Evolutionary conservation across 2,329 filamentous ascomycete species (phyloP), one percentile per base, ranked within the genome.

Genomic region (Pleurostoma richardsiae): DNA sequence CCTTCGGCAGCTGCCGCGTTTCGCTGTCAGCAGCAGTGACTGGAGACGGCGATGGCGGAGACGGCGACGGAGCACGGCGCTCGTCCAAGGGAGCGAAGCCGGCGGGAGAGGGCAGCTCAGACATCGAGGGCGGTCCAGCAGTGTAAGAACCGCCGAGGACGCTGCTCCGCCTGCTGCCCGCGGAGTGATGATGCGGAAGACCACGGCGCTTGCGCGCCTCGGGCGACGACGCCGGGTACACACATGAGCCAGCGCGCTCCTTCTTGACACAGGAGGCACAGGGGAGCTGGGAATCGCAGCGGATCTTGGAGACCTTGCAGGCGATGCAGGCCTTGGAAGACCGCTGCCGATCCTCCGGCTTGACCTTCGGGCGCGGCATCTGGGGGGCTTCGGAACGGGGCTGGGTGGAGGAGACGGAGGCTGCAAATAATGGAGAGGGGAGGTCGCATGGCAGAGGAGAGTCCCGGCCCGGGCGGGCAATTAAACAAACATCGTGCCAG

Each of bases 291-390:
- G 33, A 36, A n/a, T 36, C 33, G 26, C 53, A 49, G 4, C 47
- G 42, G 29, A 46, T 49, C 28, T 49, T 49, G 10, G 47, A 49
- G 26, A 44, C 47, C 30, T 49, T 49, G 30, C 47, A 49, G 27
- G 44, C 44, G 29, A 46, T 44, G 26, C 47, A 49, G 2, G 47
- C 47, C n/a, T 30, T 49, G 4, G 41, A 44, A 4, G 47, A 49
- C 29, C 47, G 47, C 41, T 49, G 47, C n/a, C 47, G 30, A 41
- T 49, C 47, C 41, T 49, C 43, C 28, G 47, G 44, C 19, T 43
- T 42, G 29, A 49, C 44, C 31, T 49, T 49, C 3, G 44, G 47
- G 29, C 47, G 47, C 27, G 47, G 47, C 47, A 49, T 49, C 19
- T 19, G 19, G 19, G 19, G 19, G 19, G 19, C 19, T 19, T 19